phyloP scores from a whole-genome alignment of 2,329 filamentous ascomycete genomes.

The Nemania abortiva region DNA sequence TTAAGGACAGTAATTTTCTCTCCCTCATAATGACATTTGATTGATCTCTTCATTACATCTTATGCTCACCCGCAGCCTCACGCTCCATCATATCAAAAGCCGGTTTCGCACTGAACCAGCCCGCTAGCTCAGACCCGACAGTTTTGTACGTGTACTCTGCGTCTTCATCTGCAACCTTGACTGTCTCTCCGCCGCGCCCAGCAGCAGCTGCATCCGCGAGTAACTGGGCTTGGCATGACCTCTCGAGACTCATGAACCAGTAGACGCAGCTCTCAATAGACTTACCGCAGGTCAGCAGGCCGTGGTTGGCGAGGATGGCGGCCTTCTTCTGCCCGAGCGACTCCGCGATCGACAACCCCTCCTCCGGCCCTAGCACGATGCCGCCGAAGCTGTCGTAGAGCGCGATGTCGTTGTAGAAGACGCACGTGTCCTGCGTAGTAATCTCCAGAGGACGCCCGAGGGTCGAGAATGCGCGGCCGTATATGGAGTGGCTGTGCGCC shows the following conservation, averaged over 20 bases:
- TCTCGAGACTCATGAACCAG: slow-evolving; percentile 66
- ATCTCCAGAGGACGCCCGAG: slow-evolving; percentile 73
- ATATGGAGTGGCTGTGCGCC: slow-evolving; percentile 66
- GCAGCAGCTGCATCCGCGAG: slow-evolving; percentile 70
- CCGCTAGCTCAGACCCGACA: slow-evolving; percentile 70
- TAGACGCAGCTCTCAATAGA: slow-evolving; percentile 65
- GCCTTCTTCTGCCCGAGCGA: slow-evolving; percentile 64
- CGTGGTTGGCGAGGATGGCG: slow-evolving; percentile 67
- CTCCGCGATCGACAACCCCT: slow-evolving; percentile 62
- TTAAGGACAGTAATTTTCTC: neutral
- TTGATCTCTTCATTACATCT: slow-evolving; percentile 37
- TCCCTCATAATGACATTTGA: neutral
- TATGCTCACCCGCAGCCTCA: slow-evolving; percentile 43
- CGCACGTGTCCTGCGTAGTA: slow-evolving; percentile 72
- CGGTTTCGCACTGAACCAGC: slow-evolving; percentile 79
- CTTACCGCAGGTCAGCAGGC: slow-evolving; percentile 63
- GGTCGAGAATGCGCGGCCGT: slow-evolving; percentile 69
- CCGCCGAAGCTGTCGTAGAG: slow-evolving; percentile 63
- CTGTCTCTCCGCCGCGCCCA: slow-evolving; percentile 71
- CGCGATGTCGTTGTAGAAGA: slow-evolving; percentile 66
- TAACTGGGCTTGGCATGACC: slow-evolving; percentile 62
- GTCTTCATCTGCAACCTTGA: slow-evolving; percentile 76
- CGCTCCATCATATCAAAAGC: slow-evolving; percentile 70
- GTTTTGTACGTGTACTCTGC: slow-evolving; percentile 75
- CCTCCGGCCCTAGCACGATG: slow-evolving; percentile 64